These are phyloP conservation scores for Maudiozyma barnettii DNA, from an alignment of 805 yeast genomes.

Conservation along the genomic window DNA sequence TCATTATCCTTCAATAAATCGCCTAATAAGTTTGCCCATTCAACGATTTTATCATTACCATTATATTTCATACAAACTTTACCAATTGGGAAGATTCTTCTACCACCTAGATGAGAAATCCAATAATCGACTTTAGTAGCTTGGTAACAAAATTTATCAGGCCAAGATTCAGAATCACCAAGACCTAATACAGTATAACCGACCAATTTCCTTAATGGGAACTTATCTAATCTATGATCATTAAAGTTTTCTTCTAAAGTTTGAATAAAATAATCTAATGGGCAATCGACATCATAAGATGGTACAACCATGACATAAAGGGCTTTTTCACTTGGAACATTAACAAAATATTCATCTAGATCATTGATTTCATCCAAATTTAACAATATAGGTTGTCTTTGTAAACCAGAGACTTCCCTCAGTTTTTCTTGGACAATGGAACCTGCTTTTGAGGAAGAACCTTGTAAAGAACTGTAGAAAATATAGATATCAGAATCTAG, in stretches of 20 bases:
- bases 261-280: constrained; percentile 79
- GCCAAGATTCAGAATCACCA: constrained; percentile 85
- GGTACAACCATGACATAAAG: constrained; percentile 73
- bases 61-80: constrained; percentile 69
- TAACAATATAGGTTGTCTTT: constrained; percentile 41
- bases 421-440: constrained; percentile 36
- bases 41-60: constrained; percentile 48
- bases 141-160: constrained; percentile 77
- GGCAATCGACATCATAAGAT: constrained; percentile 87
- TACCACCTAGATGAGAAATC: constrained; percentile 75
- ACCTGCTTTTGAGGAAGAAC: constrained; percentile 69
- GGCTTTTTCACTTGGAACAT: constrained; percentile 45
- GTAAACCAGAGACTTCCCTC: constrained; percentile 18
- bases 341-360: constrained; percentile 70
- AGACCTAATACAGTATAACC: constrained; percentile 84
- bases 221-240: constrained; percentile 79
- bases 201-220: constrained; percentile 55
- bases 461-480: constrained; percentile 80
- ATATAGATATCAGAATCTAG: constrained; percentile 51
- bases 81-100: constrained; percentile 77
- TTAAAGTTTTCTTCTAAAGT: constrained; percentile 69
- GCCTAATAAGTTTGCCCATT: constrained; percentile 57
- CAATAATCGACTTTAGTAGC: constrained; percentile 65
- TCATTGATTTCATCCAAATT: constrained; percentile 79
- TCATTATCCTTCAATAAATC: constrained; percentile 61